Base-by-base conservation (phyloP, 495 filamentous ascomycete genomes). In the Penicillium salamii region DNA sequence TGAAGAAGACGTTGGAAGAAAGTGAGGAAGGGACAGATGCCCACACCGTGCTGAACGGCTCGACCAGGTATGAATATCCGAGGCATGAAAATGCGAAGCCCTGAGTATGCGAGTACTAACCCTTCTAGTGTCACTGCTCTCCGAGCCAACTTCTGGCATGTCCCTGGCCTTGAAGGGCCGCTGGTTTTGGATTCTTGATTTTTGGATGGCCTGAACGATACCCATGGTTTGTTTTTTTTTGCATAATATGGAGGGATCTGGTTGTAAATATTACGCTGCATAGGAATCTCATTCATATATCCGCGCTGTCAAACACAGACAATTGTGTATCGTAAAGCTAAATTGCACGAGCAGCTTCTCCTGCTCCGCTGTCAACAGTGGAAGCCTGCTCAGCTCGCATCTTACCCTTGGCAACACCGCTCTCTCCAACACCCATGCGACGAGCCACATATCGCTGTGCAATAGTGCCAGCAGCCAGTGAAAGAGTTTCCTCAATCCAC, bases 361-460 rank as follows among this genome's bases (percentile, higher is more conserved):
- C 89, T 21, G 80, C 90, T 13, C 88, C 88, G 49, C 82, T 83
- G 50, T 86, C 80, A 23, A 92, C 57, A 5, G 82, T 69, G 18
- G 79, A 78, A 60, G 87, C 83, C 59, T 86, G 79, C 74, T 84
- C 85, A 57, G 82, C 82, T 68, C 90, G 92, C 54, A 90, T 88
- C 71, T 85, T 84, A 14, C 87, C 88, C 47, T 92, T 81, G 6
- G 61, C 70, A 42, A 72, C 55, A 34, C 84, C 85, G 6, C 86
- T 81, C 67, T 95, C 89, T 38, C 93, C 93, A 5, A 98, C 91
- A 14, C 93, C 90, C 93, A 98, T 98, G 40, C 93, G 73, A 43
- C 89, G 79, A 5, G 93, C 93, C 5, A 98, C 95, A 66, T 98
- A 98, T 53, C 90, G 76, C 77, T 98, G 93, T n/a, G 93, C 93